A percentile compares a stretch with the other conserved stretches of the same genome.
These are phyloP conservation scores for Pichia sp. DNA, from an alignment of 1,139 yeast species.

Conservation along the genomic window DNA sequence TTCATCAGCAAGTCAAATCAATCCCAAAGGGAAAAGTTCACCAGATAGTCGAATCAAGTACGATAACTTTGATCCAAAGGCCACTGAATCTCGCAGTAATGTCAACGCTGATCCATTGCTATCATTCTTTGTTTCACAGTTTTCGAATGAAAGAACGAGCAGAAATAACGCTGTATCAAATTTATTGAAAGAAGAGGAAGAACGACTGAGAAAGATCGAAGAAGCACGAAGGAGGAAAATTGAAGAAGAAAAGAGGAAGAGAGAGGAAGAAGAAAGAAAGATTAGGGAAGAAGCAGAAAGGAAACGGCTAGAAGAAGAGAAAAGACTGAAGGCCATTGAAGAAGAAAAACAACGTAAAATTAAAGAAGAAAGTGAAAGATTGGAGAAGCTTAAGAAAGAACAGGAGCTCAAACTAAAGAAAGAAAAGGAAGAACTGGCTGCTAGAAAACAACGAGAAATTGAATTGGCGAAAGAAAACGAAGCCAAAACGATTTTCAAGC, in stretches of 20 bases:
- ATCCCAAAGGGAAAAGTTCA: too few species aligned
- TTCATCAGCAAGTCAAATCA: too few species aligned
- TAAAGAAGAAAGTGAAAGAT: conserved; percentile 15
- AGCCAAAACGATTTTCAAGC: conserved; percentile 28
- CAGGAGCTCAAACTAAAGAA: conserved; percentile 18
- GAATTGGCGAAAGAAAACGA: conserved; percentile 10
- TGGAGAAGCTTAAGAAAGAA: conserved; percentile 17
- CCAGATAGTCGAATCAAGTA: too few species aligned
- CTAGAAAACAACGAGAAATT: conserved; percentile 14
- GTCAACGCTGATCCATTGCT: too few species aligned
- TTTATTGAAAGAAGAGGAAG: conserved; percentile 7
- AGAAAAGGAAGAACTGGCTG: conserved; percentile 15
- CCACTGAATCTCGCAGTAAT: too few species aligned
- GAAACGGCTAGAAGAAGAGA: conserved; percentile 14
- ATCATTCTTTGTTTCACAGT: conserved; percentile 1
- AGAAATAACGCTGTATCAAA: conserved; percentile 1
- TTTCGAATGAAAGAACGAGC: conserved; percentile 1
- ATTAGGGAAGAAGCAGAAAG: conserved; percentile 12
- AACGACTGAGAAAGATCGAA: conserved; percentile 5
- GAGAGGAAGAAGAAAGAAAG: conserved; percentile 7
- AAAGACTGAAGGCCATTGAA: conserved; percentile 14
- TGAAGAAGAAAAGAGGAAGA: conserved; percentile 12
- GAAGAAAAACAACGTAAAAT: conserved; percentile 16
- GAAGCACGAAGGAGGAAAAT: conserved; percentile 12
- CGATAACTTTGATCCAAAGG: too few species aligned